Conservation (phyloP, 805 yeast genomes). For the Teunomyces stri region DNA sequence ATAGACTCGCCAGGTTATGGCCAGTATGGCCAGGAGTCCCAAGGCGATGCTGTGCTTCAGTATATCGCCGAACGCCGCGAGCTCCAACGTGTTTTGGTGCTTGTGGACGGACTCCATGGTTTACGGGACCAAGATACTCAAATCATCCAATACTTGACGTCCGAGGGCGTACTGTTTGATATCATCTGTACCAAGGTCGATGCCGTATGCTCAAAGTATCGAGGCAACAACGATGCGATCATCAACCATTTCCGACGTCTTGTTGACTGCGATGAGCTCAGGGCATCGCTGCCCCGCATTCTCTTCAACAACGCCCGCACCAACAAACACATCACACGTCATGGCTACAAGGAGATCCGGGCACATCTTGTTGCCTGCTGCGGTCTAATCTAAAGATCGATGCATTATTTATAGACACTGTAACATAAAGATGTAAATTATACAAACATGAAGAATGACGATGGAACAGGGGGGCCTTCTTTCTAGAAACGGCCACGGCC, state of each 20-base stretch:
- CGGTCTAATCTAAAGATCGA: constrained; percentile 26
- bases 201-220: constrained; percentile 33
- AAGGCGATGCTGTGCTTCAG: constrained; percentile 66
- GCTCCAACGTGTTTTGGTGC: constrained; percentile 56
- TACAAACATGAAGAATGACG: constrained; percentile 10
- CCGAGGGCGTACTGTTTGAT: constrained; percentile 66
- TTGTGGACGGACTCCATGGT: constrained; percentile 62
- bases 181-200: constrained; percentile 79
- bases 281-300: constrained; percentile 40
- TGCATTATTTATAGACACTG: constrained; percentile 4
- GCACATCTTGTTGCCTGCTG: constrained; percentile 52
- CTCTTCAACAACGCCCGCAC: constrained; percentile 53
- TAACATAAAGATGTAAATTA: constrained; percentile 3
- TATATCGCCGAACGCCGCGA: constrained; percentile 56
- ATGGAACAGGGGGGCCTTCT: neutral
- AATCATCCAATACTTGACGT: constrained; percentile 49
- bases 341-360: constrained; percentile 56
- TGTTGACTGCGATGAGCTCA: constrained; percentile 32
- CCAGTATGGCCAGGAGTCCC: constrained; percentile 55
- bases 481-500: constrained; percentile 24
- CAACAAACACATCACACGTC: constrained; percentile 34
- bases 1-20: constrained; percentile 95
- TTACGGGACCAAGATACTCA: constrained; percentile 53
- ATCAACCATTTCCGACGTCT: constrained; percentile 35
- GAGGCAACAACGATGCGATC: constrained; percentile 11